Evolutionary conservation across 352 stramenopile genomes (phyloP).

Genomic region (Phytophthora crassamura): DNA sequence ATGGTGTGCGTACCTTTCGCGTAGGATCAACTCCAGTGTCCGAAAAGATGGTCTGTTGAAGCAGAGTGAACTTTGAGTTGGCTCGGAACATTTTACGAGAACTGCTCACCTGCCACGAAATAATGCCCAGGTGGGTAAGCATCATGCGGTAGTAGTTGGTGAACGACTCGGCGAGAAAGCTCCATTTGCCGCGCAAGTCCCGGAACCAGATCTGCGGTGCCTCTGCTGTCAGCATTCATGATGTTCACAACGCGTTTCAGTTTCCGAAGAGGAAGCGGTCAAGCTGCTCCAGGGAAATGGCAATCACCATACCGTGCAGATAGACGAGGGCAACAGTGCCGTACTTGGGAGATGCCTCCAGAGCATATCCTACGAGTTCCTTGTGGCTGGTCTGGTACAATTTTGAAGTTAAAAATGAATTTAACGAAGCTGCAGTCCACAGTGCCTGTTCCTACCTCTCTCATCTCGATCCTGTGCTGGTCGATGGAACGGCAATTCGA

Average conservation of each 20-base stretch:
- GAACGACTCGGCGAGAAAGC: constrained; percentile 74
- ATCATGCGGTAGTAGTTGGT: constrained; percentile 87
- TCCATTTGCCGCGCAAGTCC: constrained; percentile 64
- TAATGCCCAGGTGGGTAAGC: constrained; percentile 76
- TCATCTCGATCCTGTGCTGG: constrained; percentile 40
- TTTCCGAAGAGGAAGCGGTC: too few species aligned
- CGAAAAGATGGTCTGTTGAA: constrained; percentile 62
- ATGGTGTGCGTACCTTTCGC: constrained; percentile 45
- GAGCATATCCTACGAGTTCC: constrained; percentile 46
- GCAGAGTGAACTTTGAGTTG: background rate
- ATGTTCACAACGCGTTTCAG: background rate
- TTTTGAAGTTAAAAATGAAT: background rate
- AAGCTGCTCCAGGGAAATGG: too few species aligned
- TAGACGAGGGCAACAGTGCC: constrained; percentile 66
- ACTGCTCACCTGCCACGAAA: constrained; percentile 69
- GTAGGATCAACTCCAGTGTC: constrained; percentile 63
- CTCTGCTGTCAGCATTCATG: constrained; percentile 26
- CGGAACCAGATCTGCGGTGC: constrained; percentile 71
- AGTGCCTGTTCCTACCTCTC: constrained; percentile 10
- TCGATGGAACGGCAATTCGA: constrained; percentile 50
- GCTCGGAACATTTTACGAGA: background rate
- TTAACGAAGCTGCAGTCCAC: too few species aligned
- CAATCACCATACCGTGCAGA: constrained; percentile 31
- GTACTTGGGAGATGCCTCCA: constrained; percentile 67
- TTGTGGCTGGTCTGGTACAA: constrained; percentile 21